A percentile compares a stretch with the other conserved stretches of the same genome.
phyloP scores from a whole-genome alignment of 192 early-diverging fungal species.

The Entomortierella chlamydospora region DNA sequence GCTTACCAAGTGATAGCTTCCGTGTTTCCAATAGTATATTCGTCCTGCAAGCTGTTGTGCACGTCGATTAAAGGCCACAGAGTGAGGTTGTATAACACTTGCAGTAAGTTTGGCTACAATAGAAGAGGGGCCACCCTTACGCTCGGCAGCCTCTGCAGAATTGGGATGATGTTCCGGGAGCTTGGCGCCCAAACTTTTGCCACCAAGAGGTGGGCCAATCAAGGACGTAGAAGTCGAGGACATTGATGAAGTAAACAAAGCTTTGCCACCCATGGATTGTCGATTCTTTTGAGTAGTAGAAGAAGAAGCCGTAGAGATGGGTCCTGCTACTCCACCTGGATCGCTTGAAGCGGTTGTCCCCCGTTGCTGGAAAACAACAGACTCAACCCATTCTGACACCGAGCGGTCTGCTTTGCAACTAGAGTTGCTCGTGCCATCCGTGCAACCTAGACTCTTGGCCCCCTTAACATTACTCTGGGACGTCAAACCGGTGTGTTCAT shows the following conservation, averaged over 20 bases:
- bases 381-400: slow-evolving; percentile 29
- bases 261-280: not conserved
- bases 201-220: slow-evolving; percentile 6
- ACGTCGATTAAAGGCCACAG: slow-evolving; percentile 33
- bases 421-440: not conserved
- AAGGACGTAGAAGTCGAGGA: slow-evolving; percentile 4
- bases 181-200: not conserved
- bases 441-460: not conserved
- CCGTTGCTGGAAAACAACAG: not conserved
- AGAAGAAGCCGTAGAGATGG: no score
- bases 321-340: no score
- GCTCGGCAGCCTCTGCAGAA: slow-evolving; percentile 8
- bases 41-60: slow-evolving; percentile 41
- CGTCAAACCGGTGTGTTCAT: not conserved
- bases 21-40: slow-evolving; percentile 45
- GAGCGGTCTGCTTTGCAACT: not conserved
- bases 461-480: not conserved
- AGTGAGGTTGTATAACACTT: slow-evolving; percentile 26
- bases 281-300: slow-evolving; percentile 1
- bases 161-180: slow-evolving; percentile 34
- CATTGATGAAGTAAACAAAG: no score
- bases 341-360: not conserved
- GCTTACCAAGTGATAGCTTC: slow-evolving; percentile 23
- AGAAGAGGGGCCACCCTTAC: slow-evolving; percentile 6
- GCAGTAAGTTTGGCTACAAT: slow-evolving; percentile 13